Conservation (phyloP, 2,329 filamentous ascomycete species). For the Xylariaceae sp. region DNA sequence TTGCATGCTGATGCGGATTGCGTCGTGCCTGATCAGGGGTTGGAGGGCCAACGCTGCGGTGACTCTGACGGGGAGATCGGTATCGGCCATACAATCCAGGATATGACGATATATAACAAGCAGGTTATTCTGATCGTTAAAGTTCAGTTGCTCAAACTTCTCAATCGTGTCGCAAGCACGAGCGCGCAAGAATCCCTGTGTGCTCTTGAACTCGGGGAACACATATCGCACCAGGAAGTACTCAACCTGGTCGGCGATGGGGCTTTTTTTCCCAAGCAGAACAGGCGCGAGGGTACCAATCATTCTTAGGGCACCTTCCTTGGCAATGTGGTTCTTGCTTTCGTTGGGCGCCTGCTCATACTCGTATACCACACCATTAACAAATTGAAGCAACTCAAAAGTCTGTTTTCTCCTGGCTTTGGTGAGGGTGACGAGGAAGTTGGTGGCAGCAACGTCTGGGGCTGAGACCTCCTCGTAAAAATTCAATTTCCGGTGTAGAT, state of each 20-base stretch:
- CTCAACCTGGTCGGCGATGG: constrained; percentile 94
- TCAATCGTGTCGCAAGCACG: constrained; percentile 96
- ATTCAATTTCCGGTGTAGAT: constrained; percentile 94
- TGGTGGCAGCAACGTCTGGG: constrained; percentile 92
- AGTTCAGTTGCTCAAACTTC: constrained; percentile 96
- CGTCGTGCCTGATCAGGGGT: constrained; percentile 90
- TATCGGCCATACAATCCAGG: constrained; percentile 92
- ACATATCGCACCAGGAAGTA: constrained; percentile 98
- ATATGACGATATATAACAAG: constrained; percentile 97
- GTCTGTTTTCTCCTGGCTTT: constrained; percentile 95
- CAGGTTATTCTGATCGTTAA: constrained; percentile 94
- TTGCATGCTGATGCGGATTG: constrained; percentile 94
- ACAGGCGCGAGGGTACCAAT: constrained; percentile 93
- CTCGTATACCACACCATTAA: constrained; percentile 91
- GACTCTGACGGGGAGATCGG: constrained; percentile 88
- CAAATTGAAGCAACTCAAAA: constrained; percentile 89
- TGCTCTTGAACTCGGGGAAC: constrained; percentile 94
- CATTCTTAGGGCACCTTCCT: constrained; percentile 95
- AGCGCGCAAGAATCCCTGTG: constrained; percentile 87
- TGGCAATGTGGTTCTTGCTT: constrained; percentile 90
- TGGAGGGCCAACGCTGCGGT: constrained; percentile 92
- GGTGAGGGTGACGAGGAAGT: constrained; percentile 91
- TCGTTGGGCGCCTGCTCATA: constrained; percentile 83
- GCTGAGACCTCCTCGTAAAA: constrained; percentile 97
- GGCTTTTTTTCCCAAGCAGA: constrained; percentile 96